These are phyloP conservation scores for Saccharomycopsis selenospora DNA, from an alignment of 805 yeast species.

Conservation along the genomic window DNA sequence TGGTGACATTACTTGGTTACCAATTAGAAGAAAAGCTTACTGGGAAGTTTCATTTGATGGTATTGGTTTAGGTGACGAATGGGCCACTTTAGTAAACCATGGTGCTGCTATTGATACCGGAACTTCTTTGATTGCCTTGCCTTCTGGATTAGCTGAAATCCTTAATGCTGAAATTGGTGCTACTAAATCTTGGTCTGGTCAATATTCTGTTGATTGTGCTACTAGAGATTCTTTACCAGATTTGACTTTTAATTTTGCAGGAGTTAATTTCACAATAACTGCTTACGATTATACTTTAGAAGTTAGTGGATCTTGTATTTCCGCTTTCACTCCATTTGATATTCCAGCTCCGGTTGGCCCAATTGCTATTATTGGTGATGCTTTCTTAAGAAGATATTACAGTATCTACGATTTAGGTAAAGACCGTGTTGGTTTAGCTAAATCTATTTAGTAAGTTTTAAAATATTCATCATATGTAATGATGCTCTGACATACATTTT, in stretches of 20 bases:
- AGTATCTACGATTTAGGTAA: slow-evolving; percentile 87
- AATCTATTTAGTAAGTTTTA: too few species aligned
- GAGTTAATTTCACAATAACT: slow-evolving; percentile 83
- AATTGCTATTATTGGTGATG: slow-evolving; percentile 92
- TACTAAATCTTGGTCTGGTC: slow-evolving; percentile 95
- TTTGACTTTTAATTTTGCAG: slow-evolving; percentile 81
- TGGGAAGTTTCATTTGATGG: slow-evolving; percentile 97
- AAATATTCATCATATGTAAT: too few species aligned
- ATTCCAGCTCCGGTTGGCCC: slow-evolving; percentile 97
- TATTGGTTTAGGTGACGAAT: slow-evolving; percentile 86
- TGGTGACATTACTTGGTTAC: slow-evolving; percentile 91
- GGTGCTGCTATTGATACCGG: slow-evolving; percentile 99
- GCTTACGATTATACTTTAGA: slow-evolving; percentile 93
- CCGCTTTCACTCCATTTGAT: slow-evolving; percentile 96
- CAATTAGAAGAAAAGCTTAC: slow-evolving; percentile 98
- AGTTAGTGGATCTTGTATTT: slow-evolving; percentile 90
- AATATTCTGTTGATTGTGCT: slow-evolving; percentile 88
- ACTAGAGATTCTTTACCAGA: slow-evolving; percentile 82
- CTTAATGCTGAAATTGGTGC: slow-evolving; percentile 96
- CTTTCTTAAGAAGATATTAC: slow-evolving; percentile 92
- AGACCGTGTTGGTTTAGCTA: slow-evolving; percentile 92
- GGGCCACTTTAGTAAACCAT: slow-evolving; percentile 68
- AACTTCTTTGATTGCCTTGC: slow-evolving; percentile 91
- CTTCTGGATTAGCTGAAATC: slow-evolving; percentile 92
- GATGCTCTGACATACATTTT: too few species aligned